Percentiles rank a stretch among this genome's conserved stretches.
Conservation (phyloP, 2,329 filamentous ascomycete species). For the Chaetomiaceae sp. region DNA sequence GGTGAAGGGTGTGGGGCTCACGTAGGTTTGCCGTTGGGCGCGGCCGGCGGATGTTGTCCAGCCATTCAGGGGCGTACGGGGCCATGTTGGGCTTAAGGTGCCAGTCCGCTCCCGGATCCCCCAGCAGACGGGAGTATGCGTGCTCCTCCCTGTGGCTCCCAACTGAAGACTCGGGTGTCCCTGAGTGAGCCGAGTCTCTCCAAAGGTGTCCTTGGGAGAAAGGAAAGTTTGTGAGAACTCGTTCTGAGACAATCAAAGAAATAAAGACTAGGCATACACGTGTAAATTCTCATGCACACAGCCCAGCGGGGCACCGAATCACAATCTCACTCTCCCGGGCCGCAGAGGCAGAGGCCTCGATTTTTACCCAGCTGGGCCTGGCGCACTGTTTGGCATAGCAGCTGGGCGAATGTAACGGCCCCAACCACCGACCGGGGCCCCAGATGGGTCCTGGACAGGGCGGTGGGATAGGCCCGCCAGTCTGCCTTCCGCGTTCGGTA, state of each 20-base stretch:
- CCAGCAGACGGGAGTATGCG: too few species aligned
- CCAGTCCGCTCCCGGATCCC: not conserved
- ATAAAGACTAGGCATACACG: not conserved
- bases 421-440: not conserved
- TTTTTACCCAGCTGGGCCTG: not conserved
- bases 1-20: not conserved
- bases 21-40: constrained; percentile 10
- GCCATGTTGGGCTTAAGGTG: constrained; percentile 7
- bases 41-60: constrained; percentile 3
- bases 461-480: constrained; percentile 3
- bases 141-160: too few species aligned
- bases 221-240: not conserved
- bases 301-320: constrained; percentile 2
- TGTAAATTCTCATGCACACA: constrained; percentile 6
- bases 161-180: too few species aligned
- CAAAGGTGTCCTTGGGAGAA: too few species aligned
- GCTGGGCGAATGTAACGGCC: not conserved
- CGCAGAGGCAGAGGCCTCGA: not conserved
- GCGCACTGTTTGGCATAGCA: not conserved
- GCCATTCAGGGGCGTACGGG: constrained; percentile 8
- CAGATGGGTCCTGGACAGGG: not conserved
- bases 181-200: too few species aligned
- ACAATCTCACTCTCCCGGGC: not conserved
- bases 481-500: too few species aligned
- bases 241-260: too few species aligned